phyloP scores from a whole-genome alignment of 2,329 filamentous ascomycete genomes.

The Pseudocercospora vitis region DNA sequence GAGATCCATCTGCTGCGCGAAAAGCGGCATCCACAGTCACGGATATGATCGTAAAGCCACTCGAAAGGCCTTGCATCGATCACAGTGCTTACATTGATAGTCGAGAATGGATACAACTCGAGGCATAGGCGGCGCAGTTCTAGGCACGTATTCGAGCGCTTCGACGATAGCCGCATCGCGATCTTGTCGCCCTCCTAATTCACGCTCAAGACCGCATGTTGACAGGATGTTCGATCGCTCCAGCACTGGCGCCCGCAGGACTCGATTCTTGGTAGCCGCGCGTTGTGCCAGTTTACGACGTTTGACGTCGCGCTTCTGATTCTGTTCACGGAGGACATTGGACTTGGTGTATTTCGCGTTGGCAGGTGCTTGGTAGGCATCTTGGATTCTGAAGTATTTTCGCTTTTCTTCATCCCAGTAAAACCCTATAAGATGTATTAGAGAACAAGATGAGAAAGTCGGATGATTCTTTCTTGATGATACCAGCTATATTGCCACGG shows the following conservation, averaged over 20 bases:
- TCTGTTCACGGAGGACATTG: conserved; percentile 41
- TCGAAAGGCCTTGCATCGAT: no score
- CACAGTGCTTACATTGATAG: no score
- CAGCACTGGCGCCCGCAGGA: neutral
- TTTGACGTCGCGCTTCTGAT: conserved; percentile 32
- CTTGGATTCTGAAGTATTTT: conserved; percentile 53
- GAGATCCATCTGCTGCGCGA: no score
- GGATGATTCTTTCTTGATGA: neutral
- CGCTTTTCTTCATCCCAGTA: conserved; percentile 45
- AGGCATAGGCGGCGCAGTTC: no score
- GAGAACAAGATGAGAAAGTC: conserved; percentile 21
- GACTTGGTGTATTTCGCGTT: conserved; percentile 44
- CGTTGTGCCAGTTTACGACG: conserved; percentile 33
- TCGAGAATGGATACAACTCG: no score
- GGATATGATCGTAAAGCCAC: no score
- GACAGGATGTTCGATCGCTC: neutral
- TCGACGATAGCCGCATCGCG: neutral
- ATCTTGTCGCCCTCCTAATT: neutral
- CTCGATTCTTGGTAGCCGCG: neutral
- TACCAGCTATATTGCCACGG: conserved; percentile 46
- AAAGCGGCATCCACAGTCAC: no score
- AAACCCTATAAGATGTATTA: neutral
- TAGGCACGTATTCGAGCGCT: neutral
- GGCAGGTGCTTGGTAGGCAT: conserved; percentile 38
- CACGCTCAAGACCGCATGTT: neutral